These are phyloP conservation scores for Rhizopus arrhizus DNA, from an alignment of 371 early-diverging fungal species.

Conservation along the genomic window DNA sequence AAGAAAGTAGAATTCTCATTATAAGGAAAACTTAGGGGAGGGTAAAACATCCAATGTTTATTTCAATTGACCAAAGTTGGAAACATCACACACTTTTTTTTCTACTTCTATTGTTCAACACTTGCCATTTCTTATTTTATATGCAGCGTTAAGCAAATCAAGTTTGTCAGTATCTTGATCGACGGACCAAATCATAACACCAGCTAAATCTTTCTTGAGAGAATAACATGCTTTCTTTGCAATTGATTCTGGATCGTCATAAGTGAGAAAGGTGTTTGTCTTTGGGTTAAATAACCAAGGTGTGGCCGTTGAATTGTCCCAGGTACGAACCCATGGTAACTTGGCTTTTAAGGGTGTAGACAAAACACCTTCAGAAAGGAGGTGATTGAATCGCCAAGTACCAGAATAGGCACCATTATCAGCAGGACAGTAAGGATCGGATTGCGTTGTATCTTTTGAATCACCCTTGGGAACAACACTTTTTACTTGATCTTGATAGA, in stretches of 20 bases:
- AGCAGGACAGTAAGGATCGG: constrained; percentile 29
- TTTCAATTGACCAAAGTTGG: no score
- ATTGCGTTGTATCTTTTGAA: constrained; percentile 30
- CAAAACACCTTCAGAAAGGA: constrained; percentile 58
- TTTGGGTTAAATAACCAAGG: constrained; percentile 64
- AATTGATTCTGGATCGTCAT: constrained; percentile 60
- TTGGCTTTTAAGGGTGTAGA: constrained; percentile 43
- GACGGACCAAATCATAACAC: constrained; percentile 58
- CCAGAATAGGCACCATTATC: constrained; percentile 40
- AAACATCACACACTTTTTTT: no score
- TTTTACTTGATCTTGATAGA: constrained; percentile 34
- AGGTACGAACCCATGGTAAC: constrained; percentile 55
- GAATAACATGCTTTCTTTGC: constrained; percentile 53
- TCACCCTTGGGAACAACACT: constrained; percentile 39
- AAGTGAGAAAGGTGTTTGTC: constrained; percentile 59
- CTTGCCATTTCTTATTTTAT: background rate
- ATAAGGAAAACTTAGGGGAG: no score
- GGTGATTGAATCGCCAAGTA: constrained; percentile 55
- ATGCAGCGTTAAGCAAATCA: constrained; percentile 32
- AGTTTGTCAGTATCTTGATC: constrained; percentile 26
- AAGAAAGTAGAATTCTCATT: no score
- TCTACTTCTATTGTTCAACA: no score
- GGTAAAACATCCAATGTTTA: no score
- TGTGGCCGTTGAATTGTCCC: constrained; percentile 51
- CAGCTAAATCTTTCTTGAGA: constrained; percentile 40